Evolutionary conservation across 768 basidiomycete genomes (phyloP).

Genomic region (Mycena belliarum): DNA sequence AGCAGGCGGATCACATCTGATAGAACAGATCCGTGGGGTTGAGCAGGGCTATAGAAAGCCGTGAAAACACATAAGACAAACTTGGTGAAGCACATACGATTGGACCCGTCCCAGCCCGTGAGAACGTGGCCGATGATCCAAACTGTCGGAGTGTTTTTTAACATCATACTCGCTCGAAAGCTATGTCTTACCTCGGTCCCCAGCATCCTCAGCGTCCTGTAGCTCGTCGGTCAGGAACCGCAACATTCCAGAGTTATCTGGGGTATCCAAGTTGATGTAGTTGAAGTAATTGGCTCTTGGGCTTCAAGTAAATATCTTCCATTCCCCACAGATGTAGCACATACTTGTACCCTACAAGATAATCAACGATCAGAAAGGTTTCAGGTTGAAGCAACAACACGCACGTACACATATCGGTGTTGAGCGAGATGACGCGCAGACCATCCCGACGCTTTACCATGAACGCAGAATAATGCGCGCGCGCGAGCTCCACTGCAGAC

Average conservation of each 20-base stretch:
- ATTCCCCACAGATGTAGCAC: background rate
- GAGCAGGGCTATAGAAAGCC: slow-evolving; percentile 6
- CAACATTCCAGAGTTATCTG: slow-evolving; percentile 75
- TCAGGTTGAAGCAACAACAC: slow-evolving; percentile 7
- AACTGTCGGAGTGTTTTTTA: slow-evolving; percentile 28
- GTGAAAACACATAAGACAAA: background rate
- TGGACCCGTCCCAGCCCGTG: slow-evolving; percentile 64
- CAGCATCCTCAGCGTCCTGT: slow-evolving; percentile 75
- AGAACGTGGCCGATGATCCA: slow-evolving; percentile 46
- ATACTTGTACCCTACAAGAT: slow-evolving; percentile 8
- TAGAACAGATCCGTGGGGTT: slow-evolving; percentile 32
- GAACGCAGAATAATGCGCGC: slow-evolving; percentile 71
- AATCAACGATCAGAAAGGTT: background rate
- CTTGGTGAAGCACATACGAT: slow-evolving; percentile 48
- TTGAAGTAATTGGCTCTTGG: slow-evolving; percentile 69
- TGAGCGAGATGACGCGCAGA: slow-evolving; percentile 69
- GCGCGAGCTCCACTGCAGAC: slow-evolving; percentile 55
- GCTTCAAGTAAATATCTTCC: background rate
- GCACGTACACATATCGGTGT: slow-evolving; percentile 63
- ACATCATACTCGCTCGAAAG: background rate
- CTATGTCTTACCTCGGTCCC: slow-evolving; percentile 58
- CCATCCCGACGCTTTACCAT: slow-evolving; percentile 69
- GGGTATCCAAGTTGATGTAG: slow-evolving; percentile 71
- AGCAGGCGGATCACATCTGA: slow-evolving; percentile 36
- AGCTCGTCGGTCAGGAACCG: slow-evolving; percentile 77